Evolutionary conservation across 371 early-diverging fungal genomes (phyloP).

Genomic region (Mortierella polycephala): DNA sequence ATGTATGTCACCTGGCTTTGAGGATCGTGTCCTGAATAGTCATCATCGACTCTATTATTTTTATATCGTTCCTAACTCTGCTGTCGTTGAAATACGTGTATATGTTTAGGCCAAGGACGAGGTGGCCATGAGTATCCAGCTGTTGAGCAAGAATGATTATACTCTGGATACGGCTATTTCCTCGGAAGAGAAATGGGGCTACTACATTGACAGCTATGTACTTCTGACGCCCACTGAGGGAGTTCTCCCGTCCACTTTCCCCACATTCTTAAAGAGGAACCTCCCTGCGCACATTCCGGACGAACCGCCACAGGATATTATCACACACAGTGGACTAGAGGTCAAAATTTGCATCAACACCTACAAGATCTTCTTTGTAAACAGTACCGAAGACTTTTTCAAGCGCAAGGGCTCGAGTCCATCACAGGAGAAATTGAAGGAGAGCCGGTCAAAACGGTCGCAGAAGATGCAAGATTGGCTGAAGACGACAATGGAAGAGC

Average conservation of each 20-base stretch:
- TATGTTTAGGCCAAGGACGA: conserved; percentile 63
- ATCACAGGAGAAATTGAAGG: conserved; percentile 24
- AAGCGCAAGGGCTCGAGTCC: conserved; percentile 41
- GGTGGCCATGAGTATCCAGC: conserved; percentile 81
- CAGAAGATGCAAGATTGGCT: conserved; percentile 47
- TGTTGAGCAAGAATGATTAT: conserved; percentile 88
- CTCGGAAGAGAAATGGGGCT: conserved; percentile 90
- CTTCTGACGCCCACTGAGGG: conserved; percentile 81
- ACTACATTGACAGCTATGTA: conserved; percentile 94
- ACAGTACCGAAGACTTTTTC: conserved; percentile 82
- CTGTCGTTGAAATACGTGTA: conserved; percentile 3
- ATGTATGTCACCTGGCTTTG: conserved; percentile 63
- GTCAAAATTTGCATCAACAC: conserved; percentile 92
- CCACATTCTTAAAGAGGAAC: conserved; percentile 75
- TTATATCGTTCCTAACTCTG: too few relatives aligned
- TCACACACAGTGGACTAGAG: conserved; percentile 75
- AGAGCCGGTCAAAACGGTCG: conserved; percentile 23
- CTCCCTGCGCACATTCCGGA: conserved; percentile 55
- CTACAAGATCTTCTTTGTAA: conserved; percentile 87
- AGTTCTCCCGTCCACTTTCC: conserved; percentile 63
- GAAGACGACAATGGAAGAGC: conserved; percentile 32
- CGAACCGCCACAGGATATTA: conserved; percentile 65
- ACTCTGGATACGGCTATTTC: conserved; percentile 78
- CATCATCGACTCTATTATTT: background rate
- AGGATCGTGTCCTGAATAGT: background rate